Base-by-base conservation (phyloP, 2,329 filamentous ascomycete genomes). In the Hirsutella minnesotensis region DNA sequence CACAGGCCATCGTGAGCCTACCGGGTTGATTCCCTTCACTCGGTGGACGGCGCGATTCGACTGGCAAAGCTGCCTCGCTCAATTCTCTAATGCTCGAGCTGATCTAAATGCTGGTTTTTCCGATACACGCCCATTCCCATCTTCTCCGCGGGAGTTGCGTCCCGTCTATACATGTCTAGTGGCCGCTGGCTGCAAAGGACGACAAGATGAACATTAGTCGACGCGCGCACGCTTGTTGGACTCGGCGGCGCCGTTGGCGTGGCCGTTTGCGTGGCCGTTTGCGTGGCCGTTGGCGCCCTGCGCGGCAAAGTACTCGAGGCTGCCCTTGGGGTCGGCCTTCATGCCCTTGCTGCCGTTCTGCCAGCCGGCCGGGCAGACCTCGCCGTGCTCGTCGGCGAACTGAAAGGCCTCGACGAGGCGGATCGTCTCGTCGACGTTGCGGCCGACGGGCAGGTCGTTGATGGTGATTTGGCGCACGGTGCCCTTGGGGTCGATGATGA, bases 361-460 rank as follows among this genome's bases (percentile, higher is more conserved):
- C 69, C 69, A 72, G 53, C 68, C 69, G 42, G 69, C 69, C 37
- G 69, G 69, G 62, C 69, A 89, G 43, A 86, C 75, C 58, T 86
- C 79, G 63, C 87, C 88, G 70, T 84, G 86, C 52, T 86, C 83
- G 51, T 89, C 83, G 12, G 84, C 84, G 68, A 90, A 86, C 62
- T 89, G 85, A 61, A 88, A 88, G 5, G 83, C 81, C 50, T 82
- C 72, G 45, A 81, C 74, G 1, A 83, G 81, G 31, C 78, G 75
- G 51, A 79, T 67, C 2, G 75, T 73, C 64, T 82, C 78, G 56
- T 79, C 74, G 43, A 81, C 78, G 50, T 73, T 70, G 50, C 78
- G 75, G 46, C 78, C 77, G 49, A 81, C 76, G 47, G 77, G 74
- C 27, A 79, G 68, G 53, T 81, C 77, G 62, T 81, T 81, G 65